Percentiles rank a stretch among this genome's conserved stretches.
These are phyloP conservation scores for Colletotrichum euphorbiae DNA, from an alignment of 2,329 filamentous ascomycete species.

Conservation along the genomic window DNA sequence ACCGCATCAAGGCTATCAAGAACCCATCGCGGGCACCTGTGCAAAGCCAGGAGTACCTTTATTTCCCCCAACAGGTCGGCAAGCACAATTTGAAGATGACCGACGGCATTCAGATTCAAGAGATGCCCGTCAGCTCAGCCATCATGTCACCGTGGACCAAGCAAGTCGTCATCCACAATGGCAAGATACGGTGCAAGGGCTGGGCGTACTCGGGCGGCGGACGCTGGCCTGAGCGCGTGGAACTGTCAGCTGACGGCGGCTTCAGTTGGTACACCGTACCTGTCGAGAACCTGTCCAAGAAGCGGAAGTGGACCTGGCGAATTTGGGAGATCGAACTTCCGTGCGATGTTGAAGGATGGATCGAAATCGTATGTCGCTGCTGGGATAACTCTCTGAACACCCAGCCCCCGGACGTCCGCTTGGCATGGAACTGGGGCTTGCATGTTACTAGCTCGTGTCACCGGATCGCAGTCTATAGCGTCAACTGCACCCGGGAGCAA, in stretches of 20 bases:
- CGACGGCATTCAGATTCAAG: conserved; percentile 75
- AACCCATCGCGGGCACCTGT: conserved; percentile 69
- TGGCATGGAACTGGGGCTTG: conserved; percentile 73
- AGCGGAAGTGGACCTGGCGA: conserved; percentile 73
- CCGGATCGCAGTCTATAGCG: conserved; percentile 70
- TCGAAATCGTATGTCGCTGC: conserved; percentile 68
- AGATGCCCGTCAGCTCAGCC: conserved; percentile 76
- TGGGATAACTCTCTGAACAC: conserved; percentile 74
- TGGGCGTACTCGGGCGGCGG: conserved; percentile 71
- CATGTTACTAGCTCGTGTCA: conserved; percentile 74
- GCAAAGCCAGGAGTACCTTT: conserved; percentile 74
- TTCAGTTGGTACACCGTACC: conserved; percentile 74
- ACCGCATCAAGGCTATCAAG: conserved; percentile 70
- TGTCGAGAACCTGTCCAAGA: conserved; percentile 68
- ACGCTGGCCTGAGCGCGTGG: conserved; percentile 71
- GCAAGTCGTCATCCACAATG: conserved; percentile 70
- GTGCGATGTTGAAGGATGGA: conserved; percentile 70
- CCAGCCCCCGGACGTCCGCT: conserved; percentile 65
- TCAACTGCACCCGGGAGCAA: conserved; percentile 62
- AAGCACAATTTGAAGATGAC: conserved; percentile 72
- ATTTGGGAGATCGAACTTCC: conserved; percentile 73
- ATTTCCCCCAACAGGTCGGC: conserved; percentile 75
- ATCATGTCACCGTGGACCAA: conserved; percentile 74
- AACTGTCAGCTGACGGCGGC: conserved; percentile 72
- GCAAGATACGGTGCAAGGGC: conserved; percentile 66